Evolutionary conservation across 225 moss, liverwort and hornwort genomes (phyloP), one percentile per base, ranked within the genome.

Genomic region (Pseudisothecium myosuroides): DNA sequence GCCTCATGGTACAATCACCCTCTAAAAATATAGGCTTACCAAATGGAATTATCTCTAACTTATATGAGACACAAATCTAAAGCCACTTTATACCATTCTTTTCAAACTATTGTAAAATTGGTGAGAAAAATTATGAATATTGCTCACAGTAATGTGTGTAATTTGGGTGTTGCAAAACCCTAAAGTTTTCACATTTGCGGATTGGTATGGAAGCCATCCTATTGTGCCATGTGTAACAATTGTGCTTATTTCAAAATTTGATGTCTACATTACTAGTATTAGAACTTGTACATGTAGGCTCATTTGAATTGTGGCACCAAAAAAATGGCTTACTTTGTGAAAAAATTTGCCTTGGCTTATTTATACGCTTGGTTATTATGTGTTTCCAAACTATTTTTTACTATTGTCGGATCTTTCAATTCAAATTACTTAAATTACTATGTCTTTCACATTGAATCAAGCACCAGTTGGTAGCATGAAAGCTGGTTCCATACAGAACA

Each of bases 1-100:
- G 19, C 7, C 0, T 47, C 47, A 17, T 0, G 0, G 0, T 74
- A 31, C 7, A 47, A 2, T 11, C 7, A 31, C 1, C 11, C 1
- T 47, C 4, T 6, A 6, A 74, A 2, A 47, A 74, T 47, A 47
- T 29, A 74, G 11, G 18, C 45, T 74, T 6, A 74, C 18, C 2
- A 18, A 74, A 10, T 31, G 2, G 22, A 47, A 31, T 18, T 29
- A 47, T 47, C 0, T 2, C 11, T 47, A 6, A 11, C 2, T 31
- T 31, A 11, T 2, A 74, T 31, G 11, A 21, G 3, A 7, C 4
- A 47, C 11, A 74, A 3, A 74, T 74, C 7, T 43, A 19, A 11
- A 2, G 29, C 6, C 7, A 47, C 10, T 4, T 74, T 74, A 74
- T 4, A 9, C 47, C 47, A 74, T 47, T n/a, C 0, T 18, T 4